Base-by-base conservation (phyloP, 805 yeast species). In the Allodekkera sacchari region DNA sequence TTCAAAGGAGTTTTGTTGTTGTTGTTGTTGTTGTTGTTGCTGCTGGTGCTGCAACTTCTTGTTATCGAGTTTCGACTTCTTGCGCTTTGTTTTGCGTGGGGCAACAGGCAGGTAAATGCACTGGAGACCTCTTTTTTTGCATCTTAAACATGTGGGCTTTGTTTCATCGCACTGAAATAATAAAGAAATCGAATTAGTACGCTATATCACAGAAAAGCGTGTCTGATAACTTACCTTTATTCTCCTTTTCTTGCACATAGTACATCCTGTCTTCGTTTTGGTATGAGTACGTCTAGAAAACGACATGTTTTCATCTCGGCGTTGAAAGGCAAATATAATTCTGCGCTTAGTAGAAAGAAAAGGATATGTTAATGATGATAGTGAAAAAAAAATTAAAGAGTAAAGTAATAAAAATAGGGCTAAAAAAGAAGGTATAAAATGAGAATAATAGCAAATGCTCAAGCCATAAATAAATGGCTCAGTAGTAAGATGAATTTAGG, bases 231-330 rank as follows among this genome's bases (percentile, higher is more conserved):
- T 26, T 33, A 36, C 39, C 34, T 39, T 42, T 6, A 42, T 39
- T 9, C 43, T 22, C 13, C 45, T 23, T n/a, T 30, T 25, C 18
- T 42, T 42, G 25, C 45, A 42, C 10, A 30, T 35, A 3, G 32
- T 27, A 16, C 45, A 42, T 4, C 45, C 45, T 6, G 42, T 37
- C 28, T 40, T 42, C 3, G 44, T 26, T 18, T 41, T 39, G 22
- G 28, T 36, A 20, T 39, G 43, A 12, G 41, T 39, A 28, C 34
- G 31, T 14, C 43, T 27, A n/a, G 33, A 18, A 19, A 29, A 33
- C n/a, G 38, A 8, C 37, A 34, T 34, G n/a, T n/a, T n/a, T n/a
- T n/a, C n/a, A n/a, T n/a, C n/a, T n/a, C n/a, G n/a, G n/a, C n/a
- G n/a, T n/a, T n/a, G n/a, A n/a, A n/a, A n/a, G n/a, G n/a, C n/a